Evolutionary conservation across 768 basidiomycete species (phyloP).

Genomic region (Clitopilus hobsonii): DNA sequence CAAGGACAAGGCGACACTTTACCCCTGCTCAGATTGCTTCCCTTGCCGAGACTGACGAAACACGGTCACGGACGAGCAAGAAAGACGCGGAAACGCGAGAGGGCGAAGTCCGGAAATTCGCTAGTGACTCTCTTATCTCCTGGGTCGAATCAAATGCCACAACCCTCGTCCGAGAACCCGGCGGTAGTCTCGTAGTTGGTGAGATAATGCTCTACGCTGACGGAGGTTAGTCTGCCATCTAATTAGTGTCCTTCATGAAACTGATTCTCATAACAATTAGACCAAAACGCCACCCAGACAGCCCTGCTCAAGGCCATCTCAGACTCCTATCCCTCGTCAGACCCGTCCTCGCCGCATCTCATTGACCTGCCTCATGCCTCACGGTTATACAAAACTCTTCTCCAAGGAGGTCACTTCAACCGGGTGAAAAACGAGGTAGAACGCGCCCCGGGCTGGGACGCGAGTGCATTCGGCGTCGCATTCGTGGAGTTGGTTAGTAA

Average conservation of each 20-base stretch:
- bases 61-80: slow-evolving; percentile 76
- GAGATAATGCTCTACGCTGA: slow-evolving; percentile 85
- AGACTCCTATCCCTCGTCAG: slow-evolving; percentile 50
- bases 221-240: slow-evolving; percentile 54
- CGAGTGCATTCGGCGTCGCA: slow-evolving; percentile 50
- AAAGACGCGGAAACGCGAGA: slow-evolving; percentile 62
- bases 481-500: slow-evolving; percentile 54
- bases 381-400: slow-evolving; percentile 80
- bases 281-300: slow-evolving; percentile 61
- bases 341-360: slow-evolving; percentile 48
- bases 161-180: slow-evolving; percentile 65
- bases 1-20: slow-evolving; percentile 82
- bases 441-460: slow-evolving; percentile 49
- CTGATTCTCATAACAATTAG: slow-evolving; percentile 29
- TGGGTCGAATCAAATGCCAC: slow-evolving; percentile 64
- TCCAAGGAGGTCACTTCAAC: slow-evolving; percentile 89
- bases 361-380: slow-evolving; percentile 83
- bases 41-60: slow-evolving; percentile 69
- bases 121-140: slow-evolving; percentile 68
- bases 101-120: slow-evolving; percentile 67
- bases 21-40: slow-evolving; percentile 73
- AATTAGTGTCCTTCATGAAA: no score
- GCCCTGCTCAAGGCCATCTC: slow-evolving; percentile 58
- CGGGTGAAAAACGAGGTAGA: slow-evolving; percentile 53
- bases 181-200: slow-evolving; percentile 70